A percentile compares a stretch with the other conserved stretches of the same genome.
Evolutionary conservation across 768 basidiomycete species (phyloP).

Genomic region (Termitomyces eurrhizus): DNA sequence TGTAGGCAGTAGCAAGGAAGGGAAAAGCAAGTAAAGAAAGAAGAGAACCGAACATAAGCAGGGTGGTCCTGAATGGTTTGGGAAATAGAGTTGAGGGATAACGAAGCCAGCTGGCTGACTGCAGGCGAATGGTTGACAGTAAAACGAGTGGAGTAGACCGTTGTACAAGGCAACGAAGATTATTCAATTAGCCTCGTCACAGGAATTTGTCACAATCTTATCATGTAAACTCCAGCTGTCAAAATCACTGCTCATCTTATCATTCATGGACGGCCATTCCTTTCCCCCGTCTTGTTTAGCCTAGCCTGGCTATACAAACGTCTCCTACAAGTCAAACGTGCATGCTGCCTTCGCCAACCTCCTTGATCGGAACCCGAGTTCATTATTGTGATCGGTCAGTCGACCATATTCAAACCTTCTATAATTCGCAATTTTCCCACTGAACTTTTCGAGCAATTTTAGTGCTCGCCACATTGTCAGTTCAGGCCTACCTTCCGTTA

Average conservation of each 20-base stretch:
- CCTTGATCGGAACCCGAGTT: not conserved
- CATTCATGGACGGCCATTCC: not conserved
- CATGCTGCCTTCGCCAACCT: not conserved
- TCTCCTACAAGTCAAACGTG: not conserved
- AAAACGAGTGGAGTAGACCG: conserved; percentile 7
- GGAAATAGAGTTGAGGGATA: not conserved
- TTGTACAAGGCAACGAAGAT: not conserved
- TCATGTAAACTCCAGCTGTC: not conserved
- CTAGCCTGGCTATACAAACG: not conserved
- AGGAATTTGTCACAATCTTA: not conserved
- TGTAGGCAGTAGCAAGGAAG: conserved; percentile 32
- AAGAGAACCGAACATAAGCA: conserved; percentile 14
- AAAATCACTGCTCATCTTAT: not conserved
- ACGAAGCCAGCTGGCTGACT: not conserved
- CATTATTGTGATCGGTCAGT: not conserved
- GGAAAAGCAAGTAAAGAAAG: conserved; percentile 26
- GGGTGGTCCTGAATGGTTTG: conserved; percentile 5
- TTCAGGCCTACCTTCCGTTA: not conserved
- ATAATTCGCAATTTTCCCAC: not conserved
- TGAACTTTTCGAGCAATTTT: not conserved
- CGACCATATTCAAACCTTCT: not conserved
- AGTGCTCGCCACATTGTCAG: not conserved
- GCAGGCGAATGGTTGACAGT: not conserved
- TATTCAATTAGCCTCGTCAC: conserved; percentile 9
- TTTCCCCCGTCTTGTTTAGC: not conserved